A percentile compares a stretch with the other conserved stretches of the same genome.
Conservation (phyloP, 208 protist species). For the Wallacemonas sp. region DNA sequence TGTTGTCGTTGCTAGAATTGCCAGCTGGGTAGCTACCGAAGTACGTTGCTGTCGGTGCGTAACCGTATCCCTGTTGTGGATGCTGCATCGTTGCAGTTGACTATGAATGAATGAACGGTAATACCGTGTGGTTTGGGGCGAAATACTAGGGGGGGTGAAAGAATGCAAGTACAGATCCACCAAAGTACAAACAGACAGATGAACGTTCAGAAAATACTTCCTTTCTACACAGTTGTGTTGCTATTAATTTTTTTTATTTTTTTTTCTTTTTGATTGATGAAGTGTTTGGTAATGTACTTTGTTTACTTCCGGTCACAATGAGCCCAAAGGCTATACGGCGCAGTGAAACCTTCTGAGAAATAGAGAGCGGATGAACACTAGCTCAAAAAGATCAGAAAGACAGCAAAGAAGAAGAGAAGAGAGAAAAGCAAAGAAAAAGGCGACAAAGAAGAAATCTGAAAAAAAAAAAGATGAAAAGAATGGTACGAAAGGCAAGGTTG, state of each 20-base stretch:
- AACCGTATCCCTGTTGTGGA: constrained; percentile 8
- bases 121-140: too few species aligned
- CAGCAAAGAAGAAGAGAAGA: constrained; percentile 11
- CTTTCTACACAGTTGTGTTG: too few species aligned
- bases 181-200: too few species aligned
- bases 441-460: constrained; percentile 3
- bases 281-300: too few species aligned
- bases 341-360: not conserved
- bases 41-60: constrained; percentile 1
- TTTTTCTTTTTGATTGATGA: too few species aligned
- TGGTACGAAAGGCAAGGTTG: not conserved
- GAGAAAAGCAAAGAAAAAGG: constrained; percentile 4
- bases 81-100: not conserved
- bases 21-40: not conserved
- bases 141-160: too few species aligned
- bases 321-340: not conserved
- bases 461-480: not conserved
- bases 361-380: constrained; percentile 13
- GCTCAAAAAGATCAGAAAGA: not conserved
- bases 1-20: constrained; percentile 12
- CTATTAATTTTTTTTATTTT: too few species aligned
- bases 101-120: not conserved
- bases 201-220: too few species aligned
- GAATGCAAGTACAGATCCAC: too few species aligned
- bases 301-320: too few species aligned